Evolutionary conservation across 805 yeast species (phyloP).

Genomic region (Saturnispora diversa): DNA sequence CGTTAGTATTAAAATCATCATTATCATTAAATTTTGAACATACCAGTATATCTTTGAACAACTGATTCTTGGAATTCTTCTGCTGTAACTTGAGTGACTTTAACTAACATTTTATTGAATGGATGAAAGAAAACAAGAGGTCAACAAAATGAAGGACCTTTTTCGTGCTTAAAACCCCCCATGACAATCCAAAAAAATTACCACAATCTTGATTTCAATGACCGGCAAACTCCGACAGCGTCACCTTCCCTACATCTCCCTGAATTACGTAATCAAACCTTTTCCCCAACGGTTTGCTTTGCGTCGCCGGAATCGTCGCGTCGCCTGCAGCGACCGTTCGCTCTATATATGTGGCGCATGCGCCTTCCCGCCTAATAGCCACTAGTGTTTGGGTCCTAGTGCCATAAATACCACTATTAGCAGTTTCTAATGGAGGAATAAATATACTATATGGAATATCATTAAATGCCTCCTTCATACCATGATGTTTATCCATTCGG

Average conservation of each 20-base stretch:
- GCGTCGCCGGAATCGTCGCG: no score
- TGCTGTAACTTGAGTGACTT: constrained; percentile 21
- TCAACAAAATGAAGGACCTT: no score
- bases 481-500: constrained; percentile 9
- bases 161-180: no score
- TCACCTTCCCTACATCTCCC: no score
- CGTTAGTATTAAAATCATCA: not conserved
- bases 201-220: no score
- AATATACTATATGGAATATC: constrained; percentile 9
- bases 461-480: not conserved
- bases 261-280: not conserved
- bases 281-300: no score
- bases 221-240: no score
- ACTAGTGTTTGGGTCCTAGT: constrained; percentile 15
- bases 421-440: constrained; percentile 8
- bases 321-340: no score
- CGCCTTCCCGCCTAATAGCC: constrained; percentile 5
- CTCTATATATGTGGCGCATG: not conserved
- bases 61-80: constrained; percentile 39
- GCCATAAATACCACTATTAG: constrained; percentile 11
- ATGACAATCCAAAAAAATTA: no score
- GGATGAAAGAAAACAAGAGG: no score
- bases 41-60: constrained; percentile 46
- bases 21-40: constrained; percentile 11
- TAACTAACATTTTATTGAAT: constrained; percentile 11